A percentile compares a stretch with the other conserved stretches of the same genome.
Conservation (phyloP, 2,329 filamentous ascomycete genomes). For the Ascochyta fabae region DNA sequence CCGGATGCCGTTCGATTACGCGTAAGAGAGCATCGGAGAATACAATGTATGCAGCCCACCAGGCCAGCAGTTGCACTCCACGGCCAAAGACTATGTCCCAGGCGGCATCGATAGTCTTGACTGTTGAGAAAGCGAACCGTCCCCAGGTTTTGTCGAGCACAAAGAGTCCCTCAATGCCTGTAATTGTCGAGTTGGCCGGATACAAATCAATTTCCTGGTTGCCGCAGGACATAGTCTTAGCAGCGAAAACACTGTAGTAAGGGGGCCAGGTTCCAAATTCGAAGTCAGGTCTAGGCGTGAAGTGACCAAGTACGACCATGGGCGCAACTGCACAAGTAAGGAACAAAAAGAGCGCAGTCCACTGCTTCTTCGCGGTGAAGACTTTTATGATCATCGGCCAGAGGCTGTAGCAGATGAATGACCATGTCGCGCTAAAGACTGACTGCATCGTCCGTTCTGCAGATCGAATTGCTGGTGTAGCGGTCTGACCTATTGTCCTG, state of each 20-base stretch:
- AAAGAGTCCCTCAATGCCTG: conserved; percentile 38
- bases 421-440: neutral
- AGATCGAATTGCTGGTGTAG: neutral
- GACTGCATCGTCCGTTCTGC: neutral
- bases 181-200: conserved; percentile 24
- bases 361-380: conserved; percentile 17
- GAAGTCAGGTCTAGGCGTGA: conserved; percentile 1
- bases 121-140: conserved; percentile 36
- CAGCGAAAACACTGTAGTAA: conserved; percentile 19
- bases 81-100: conserved; percentile 47
- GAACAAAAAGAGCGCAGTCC: conserved; percentile 19
- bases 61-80: conserved; percentile 42
- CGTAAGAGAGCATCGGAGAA: conserved; percentile 45
- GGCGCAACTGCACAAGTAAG: conserved; percentile 15
- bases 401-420: neutral
- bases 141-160: conserved; percentile 37
- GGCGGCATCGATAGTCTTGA: conserved; percentile 45
- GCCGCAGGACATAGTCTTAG: conserved; percentile 24
- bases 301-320: conserved; percentile 15
- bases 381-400: neutral
- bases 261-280: neutral
- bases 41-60: conserved; percentile 38
- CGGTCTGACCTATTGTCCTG: neutral
- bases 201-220: neutral
- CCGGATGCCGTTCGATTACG: conserved; percentile 43